Evolutionary conservation across 2,329 filamentous ascomycete species (phyloP), one percentile per base, ranked within the genome.

Genomic region (Xylariaceae sp.): DNA sequence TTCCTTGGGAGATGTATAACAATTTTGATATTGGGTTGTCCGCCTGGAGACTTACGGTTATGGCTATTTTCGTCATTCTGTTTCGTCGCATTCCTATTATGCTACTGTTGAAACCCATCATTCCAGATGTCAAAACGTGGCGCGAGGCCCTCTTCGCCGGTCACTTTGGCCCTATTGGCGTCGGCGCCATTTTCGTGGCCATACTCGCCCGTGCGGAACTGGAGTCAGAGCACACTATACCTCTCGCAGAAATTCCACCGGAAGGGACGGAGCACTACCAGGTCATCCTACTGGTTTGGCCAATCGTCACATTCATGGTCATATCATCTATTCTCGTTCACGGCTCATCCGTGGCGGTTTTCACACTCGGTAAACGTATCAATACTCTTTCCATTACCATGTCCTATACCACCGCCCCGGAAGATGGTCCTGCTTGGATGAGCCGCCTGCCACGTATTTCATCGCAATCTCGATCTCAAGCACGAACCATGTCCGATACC

Each of bases 61-160:
- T 99, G 62, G 90, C 91, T n/a, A 75, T 99, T 16, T 82, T 99
- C 55, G 92, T 99, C 60, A 87, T 99, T 46, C 85, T 99, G 60
- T 99, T 99, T 82, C 88, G 94, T 45, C 90, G 94, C 35, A 94
- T 99, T 23, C 94, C 94, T 2, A 85, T 96, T 72, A 97, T 99
- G 94, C 74, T 99, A 74, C 73, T 84, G 0, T 77, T 97, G 51
- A 97, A 97, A 69, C 93, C 94, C 0, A 59, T 97, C 5, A 97
- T 99, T 72, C 93, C 94, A 0, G 94, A 99, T 67, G 86, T 99
- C 65, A 97, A 97, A 74, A 97, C 93, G 0, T 99, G 94, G 93
- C 87, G 94, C 64, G 94, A 99, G 70, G 93, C 94, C 5, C 78
- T 97, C 1, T 99, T 99, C 69, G 94, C 94, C 13, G 94, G 94